Percentiles rank a stretch among this genome's conserved stretches.
Conservation (phyloP, 1,284 basidiomycete species). For the Retiboletus flavoniger region DNA sequence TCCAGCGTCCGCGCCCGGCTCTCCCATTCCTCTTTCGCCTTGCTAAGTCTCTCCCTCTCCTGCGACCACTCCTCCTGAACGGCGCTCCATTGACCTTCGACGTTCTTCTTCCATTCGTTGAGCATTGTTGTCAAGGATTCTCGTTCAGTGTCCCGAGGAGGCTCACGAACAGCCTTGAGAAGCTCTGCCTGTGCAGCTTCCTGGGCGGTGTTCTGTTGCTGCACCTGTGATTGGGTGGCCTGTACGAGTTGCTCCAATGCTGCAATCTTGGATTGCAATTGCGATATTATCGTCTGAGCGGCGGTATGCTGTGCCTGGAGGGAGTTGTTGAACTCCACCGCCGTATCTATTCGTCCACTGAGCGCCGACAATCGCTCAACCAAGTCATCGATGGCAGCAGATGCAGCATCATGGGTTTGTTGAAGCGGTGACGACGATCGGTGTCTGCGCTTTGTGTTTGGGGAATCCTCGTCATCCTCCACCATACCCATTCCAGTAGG, state of each 20-base stretch:
- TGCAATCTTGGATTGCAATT: slow-evolving; percentile 69
- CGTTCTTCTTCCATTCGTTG: slow-evolving; percentile 63
- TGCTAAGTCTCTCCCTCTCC: slow-evolving; percentile 75
- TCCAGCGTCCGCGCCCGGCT: slow-evolving; percentile 42
- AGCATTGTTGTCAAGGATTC: slow-evolving; percentile 55
- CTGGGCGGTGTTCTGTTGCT: slow-evolving; percentile 43
- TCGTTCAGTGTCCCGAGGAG: slow-evolving; percentile 34
- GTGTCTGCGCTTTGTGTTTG: slow-evolving; percentile 20
- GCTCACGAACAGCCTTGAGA: slow-evolving; percentile 38
- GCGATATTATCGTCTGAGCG: slow-evolving; percentile 77
- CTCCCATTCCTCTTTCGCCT: slow-evolving; percentile 86
- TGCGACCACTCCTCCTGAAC: slow-evolving; percentile 75
- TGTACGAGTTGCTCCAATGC: slow-evolving; percentile 58
- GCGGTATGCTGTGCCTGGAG: slow-evolving; percentile 79
- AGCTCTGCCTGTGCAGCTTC: slow-evolving; percentile 43
- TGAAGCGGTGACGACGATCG: slow-evolving; percentile 18
- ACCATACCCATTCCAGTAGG: slow-evolving; percentile 67
- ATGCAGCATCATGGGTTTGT: slow-evolving; percentile 23
- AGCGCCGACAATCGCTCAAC: slow-evolving; percentile 70
- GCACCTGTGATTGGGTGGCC: slow-evolving; percentile 39
- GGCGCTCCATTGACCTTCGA: slow-evolving; percentile 75
- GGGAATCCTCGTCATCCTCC: slow-evolving; percentile 41
- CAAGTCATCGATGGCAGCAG: slow-evolving; percentile 55
- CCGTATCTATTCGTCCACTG: slow-evolving; percentile 73
- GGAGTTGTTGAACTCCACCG: slow-evolving; percentile 70